phyloP scores from a whole-genome alignment of 345 rosid genomes.

The Euclidium syriacum region DNA sequence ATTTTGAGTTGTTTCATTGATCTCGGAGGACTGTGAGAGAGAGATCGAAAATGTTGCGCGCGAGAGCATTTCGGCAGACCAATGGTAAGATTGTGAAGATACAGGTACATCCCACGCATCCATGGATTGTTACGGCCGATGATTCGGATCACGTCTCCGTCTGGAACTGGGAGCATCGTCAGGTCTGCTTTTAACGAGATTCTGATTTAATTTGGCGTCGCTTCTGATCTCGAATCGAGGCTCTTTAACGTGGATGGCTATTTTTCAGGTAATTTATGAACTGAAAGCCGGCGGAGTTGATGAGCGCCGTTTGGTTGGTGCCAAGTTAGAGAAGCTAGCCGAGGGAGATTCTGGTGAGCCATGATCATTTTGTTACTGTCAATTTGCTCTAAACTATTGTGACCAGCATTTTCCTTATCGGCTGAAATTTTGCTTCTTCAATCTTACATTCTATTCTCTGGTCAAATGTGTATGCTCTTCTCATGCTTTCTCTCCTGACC shows the following conservation, averaged over 20 bases:
- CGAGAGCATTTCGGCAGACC: conserved; percentile 80
- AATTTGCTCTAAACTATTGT: too few relatives aligned
- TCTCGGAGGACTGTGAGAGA: background rate
- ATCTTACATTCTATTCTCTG: background rate
- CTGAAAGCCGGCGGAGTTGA: conserved; percentile 97
- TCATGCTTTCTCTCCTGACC: background rate
- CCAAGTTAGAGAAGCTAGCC: conserved; percentile 94
- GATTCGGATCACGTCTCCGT: conserved; percentile 95
- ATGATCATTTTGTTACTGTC: background rate
- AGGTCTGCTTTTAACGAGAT: conserved; percentile 35
- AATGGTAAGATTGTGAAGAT: conserved; percentile 87
- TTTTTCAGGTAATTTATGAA: conserved; percentile 75
- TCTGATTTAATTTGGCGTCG: background rate
- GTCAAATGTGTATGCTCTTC: background rate
- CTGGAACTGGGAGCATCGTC: conserved; percentile 99
- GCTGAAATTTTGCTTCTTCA: background rate
- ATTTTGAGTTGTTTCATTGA: conserved; percentile 11
- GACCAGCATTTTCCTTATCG: background rate
- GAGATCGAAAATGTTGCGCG: conserved; percentile 64
- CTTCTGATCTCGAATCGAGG: conserved; percentile 3
- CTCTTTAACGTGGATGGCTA: background rate
- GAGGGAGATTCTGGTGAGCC: conserved; percentile 85
- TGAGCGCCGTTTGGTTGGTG: conserved; percentile 94
- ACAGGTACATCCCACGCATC: conserved; percentile 96
- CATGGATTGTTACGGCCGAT: conserved; percentile 97